Conservation (phyloP, 2,329 filamentous ascomycete species). For the Cercospora brassicicola region DNA sequence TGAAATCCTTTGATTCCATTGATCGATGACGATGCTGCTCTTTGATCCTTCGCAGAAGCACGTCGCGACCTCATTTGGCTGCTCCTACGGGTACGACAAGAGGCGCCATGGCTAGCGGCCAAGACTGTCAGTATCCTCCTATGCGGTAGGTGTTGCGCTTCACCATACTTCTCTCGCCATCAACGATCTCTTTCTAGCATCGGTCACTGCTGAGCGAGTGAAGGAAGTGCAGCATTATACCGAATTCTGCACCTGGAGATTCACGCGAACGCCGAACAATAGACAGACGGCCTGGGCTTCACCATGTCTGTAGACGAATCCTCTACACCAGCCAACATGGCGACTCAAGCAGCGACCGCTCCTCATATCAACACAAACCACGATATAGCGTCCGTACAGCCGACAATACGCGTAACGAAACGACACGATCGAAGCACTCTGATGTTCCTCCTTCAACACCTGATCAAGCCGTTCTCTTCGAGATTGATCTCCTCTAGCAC, state of each 20-base stretch:
- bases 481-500: conserved; percentile 40
- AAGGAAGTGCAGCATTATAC: neutral
- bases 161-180: neutral
- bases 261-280: neutral
- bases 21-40: neutral
- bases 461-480: conserved; percentile 42
- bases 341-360: neutral
- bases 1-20: neutral
- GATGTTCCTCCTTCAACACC: conserved; percentile 42
- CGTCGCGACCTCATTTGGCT: neutral
- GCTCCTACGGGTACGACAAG: neutral
- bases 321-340: conserved; percentile 2
- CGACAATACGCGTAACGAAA: conserved; percentile 39
- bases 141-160: neutral
- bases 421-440: conserved; percentile 41
- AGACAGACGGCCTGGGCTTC: neutral
- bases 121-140: neutral
- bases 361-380: conserved; percentile 6
- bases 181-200: neutral
- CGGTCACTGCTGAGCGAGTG: neutral
- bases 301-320: conserved; percentile 1
- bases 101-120: neutral
- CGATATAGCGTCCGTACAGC: neutral
- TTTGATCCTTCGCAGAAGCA: neutral
- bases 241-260: neutral